phyloP scores from a whole-genome alignment of 441 rosid species.

The Lepidium campestre region DNA sequence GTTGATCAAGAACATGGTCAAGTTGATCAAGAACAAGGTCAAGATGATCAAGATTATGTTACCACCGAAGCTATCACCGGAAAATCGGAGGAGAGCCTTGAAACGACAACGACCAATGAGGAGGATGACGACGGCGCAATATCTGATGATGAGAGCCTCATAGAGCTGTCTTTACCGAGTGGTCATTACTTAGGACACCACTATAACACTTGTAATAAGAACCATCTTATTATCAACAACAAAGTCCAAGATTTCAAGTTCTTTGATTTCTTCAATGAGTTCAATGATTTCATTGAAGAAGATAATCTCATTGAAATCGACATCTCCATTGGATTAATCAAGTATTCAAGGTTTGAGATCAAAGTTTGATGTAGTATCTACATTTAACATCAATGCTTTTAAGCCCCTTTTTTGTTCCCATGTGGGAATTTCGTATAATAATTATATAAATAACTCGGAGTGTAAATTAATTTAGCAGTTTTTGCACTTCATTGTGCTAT shows the following conservation, averaged over 20 bases:
- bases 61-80: conserved; percentile 30
- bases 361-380: conserved; percentile 36
- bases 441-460: neutral
- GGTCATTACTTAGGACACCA: conserved; percentile 44
- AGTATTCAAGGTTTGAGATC: conserved; percentile 72
- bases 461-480: neutral
- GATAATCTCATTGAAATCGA: conserved; percentile 90
- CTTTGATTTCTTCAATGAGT: conserved; percentile 31
- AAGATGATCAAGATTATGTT: conserved; percentile 23
- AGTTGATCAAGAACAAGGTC: neutral
- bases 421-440: conserved; percentile 8
- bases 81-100: neutral
- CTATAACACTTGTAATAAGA: conserved; percentile 12
- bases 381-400: neutral
- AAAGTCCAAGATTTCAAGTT: conserved; percentile 39
- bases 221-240: conserved; percentile 24
- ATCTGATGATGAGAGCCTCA: conserved; percentile 76
- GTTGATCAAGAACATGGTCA: neutral
- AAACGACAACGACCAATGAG: conserved; percentile 6
- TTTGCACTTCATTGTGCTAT: conserved; percentile 13
- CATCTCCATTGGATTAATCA: conserved; percentile 74
- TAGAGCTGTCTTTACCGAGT: conserved; percentile 72
- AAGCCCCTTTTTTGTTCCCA: neutral
- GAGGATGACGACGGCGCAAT: conserved; percentile 61
- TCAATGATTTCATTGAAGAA: conserved; percentile 58